A percentile compares a stretch with the other conserved stretches of the same genome.
These are phyloP conservation scores for Begonia fuchsioides DNA, from an alignment of 306 rosid species.

Conservation along the genomic window DNA sequence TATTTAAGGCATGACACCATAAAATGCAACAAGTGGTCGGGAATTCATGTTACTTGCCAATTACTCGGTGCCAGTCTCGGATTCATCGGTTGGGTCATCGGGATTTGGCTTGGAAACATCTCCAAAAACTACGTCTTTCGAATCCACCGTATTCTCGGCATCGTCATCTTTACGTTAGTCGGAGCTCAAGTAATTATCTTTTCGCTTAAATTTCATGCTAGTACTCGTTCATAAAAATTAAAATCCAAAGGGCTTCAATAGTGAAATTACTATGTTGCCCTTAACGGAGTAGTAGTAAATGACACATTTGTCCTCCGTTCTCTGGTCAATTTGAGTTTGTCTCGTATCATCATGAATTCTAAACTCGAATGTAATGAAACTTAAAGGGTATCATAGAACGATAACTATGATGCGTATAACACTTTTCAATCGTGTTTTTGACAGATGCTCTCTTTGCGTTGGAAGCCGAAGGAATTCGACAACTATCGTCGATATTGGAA, in stretches of 20 bases:
- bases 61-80: conserved; percentile 37
- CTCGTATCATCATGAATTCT: background rate
- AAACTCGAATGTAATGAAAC: too few species aligned
- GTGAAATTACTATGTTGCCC: too few species aligned
- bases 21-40: background rate
- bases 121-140: conserved; percentile 39
- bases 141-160: conserved; percentile 37
- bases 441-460: conserved; percentile 1
- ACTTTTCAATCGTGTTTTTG: background rate
- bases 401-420: too few species aligned
- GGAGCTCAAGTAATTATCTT: conserved; percentile 32
- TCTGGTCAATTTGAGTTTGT: background rate
- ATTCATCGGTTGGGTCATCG: conserved; percentile 44
- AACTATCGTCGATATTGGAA: conserved; percentile 35
- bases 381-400: too few species aligned
- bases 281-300: too few species aligned
- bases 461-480: background rate
- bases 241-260: too few species aligned
- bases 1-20: conserved; percentile 17
- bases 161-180: conserved; percentile 44
- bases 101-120: conserved; percentile 54
- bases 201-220: background rate
- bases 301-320: background rate
- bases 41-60: conserved; percentile 30
- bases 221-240: too few species aligned